Base-by-base conservation (phyloP, 345 rosid genomes). In the Arabis hirsuta region DNA sequence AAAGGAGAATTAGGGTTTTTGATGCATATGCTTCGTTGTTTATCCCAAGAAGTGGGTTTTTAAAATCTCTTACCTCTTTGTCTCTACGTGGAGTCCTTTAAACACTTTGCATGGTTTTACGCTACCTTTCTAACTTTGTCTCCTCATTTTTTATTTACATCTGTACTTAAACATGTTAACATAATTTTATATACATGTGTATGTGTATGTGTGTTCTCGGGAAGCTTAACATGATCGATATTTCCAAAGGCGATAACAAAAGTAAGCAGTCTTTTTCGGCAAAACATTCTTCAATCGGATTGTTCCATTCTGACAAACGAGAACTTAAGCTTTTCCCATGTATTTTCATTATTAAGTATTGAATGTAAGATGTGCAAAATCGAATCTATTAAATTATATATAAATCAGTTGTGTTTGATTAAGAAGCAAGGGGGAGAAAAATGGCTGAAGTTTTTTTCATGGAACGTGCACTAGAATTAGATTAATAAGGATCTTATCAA, bases 21-120 rank as follows among this genome's bases (percentile, higher is more conserved):
- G 39, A 55, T 64, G 76, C 74, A 62, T 70, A 67, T 67, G 78
- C 78, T 74, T 67, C 48, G 41, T 67, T 74, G 79, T 69, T 69
- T 76, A 70, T 76, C 76, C 76, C 76, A 70, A 76, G 48, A 69
- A 63, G 55, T 39, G 71, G 62, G 11, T 36, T 39, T 55, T 55
- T 38, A 39, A 22, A 62, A 54, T 29, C 57, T 53, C 34, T 6
- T 60, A 11, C 46, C 55, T 62, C 69, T 76, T 76, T 70, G 80
- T 76, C 76, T 76, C 47, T 70, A 64, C 71, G 66, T 36, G 41
- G 71, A 48, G 60, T 12, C 53, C 58, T 63, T 70, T 65, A 70
- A 64, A 70, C 76, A 76, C 62, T 70, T 70, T 57, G 80, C 71
- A 70, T 70, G 62, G 71, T 70, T 76, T 76, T 76, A 70, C 79